phyloP scores from a whole-genome alignment of 805 yeast species.

The Torulaspora microellipsoides region DNA sequence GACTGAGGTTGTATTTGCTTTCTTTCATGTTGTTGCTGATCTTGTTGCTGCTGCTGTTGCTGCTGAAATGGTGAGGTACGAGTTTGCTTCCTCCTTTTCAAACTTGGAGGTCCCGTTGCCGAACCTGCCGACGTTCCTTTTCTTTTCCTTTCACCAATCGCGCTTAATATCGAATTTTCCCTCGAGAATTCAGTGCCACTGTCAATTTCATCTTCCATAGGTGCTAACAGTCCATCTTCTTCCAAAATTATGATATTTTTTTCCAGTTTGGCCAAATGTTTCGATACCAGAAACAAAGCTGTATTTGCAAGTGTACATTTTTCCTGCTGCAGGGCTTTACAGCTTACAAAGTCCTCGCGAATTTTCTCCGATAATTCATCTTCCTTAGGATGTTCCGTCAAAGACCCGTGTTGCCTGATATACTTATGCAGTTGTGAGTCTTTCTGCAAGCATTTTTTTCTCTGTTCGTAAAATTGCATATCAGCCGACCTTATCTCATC shows the following conservation, averaged over 20 bases:
- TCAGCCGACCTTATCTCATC: slow-evolving; percentile 77
- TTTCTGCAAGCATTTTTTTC: slow-evolving; percentile 60
- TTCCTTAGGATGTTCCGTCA: slow-evolving; percentile 79
- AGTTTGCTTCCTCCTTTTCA: slow-evolving; percentile 23
- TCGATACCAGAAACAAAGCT: slow-evolving; percentile 69
- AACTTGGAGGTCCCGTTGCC: slow-evolving; percentile 6
- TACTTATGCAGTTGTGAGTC: slow-evolving; percentile 81
- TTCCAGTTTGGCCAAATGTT: slow-evolving; percentile 69
- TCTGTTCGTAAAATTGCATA: slow-evolving; percentile 54
- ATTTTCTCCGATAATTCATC: slow-evolving; percentile 59
- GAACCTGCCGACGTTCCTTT: slow-evolving; percentile 19
- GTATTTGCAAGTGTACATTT: slow-evolving; percentile 79
- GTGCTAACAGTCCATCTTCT: slow-evolving; percentile 73
- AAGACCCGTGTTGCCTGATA: slow-evolving; percentile 77
- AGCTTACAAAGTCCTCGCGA: slow-evolving; percentile 58
- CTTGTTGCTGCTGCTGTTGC: slow-evolving; percentile 4
- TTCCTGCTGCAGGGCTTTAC: slow-evolving; percentile 63
- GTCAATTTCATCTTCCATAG: slow-evolving; percentile 38
- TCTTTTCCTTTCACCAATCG: slow-evolving; percentile 19
- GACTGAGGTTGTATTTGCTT: slow-evolving; percentile 3
- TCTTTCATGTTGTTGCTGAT: slow-evolving; percentile 3
- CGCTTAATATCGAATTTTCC: slow-evolving; percentile 25
- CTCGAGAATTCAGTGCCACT: slow-evolving; percentile 30
- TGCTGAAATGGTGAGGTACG: slow-evolving; percentile 10
- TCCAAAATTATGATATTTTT: slow-evolving; percentile 72